These are phyloP conservation scores for Xylaria sp. DNA, from an alignment of 2,329 filamentous ascomycete genomes.

Conservation along the genomic window DNA sequence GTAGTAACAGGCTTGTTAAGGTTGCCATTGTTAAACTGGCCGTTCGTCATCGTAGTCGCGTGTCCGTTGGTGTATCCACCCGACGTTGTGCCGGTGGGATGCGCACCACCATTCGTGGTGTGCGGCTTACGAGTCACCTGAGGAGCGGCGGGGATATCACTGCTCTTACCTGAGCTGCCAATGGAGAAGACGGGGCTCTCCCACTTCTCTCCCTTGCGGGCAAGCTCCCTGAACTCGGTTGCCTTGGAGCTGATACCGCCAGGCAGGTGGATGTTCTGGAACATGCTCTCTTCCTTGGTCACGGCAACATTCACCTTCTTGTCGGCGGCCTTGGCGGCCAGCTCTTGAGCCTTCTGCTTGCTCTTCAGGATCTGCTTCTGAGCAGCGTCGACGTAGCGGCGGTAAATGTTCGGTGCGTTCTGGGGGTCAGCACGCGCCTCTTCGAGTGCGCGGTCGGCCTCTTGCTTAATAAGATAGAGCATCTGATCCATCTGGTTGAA, in stretches of 20 bases:
- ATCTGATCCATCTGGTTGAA: slow-evolving; percentile 79
- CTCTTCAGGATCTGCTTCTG: slow-evolving; percentile 79
- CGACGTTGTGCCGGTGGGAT: slow-evolving; percentile 35
- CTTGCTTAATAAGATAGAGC: slow-evolving; percentile 81
- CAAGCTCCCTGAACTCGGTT: slow-evolving; percentile 90
- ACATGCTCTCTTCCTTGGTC: slow-evolving; percentile 87
- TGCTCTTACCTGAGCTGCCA: slow-evolving; percentile 78
- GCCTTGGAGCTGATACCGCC: slow-evolving; percentile 93
- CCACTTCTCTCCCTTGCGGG: slow-evolving; percentile 90
- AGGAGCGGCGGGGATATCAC: slow-evolving; percentile 73
- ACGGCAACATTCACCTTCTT: slow-evolving; percentile 86
- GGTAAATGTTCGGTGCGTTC: slow-evolving; percentile 83
- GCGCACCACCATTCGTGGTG: neutral
- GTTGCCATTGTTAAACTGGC: slow-evolving; percentile 26
- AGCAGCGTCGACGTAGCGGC: slow-evolving; percentile 80
- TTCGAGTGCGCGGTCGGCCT: slow-evolving; percentile 78
- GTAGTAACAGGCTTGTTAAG: slow-evolving; percentile 18
- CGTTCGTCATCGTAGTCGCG: neutral
- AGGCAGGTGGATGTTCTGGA: slow-evolving; percentile 86
- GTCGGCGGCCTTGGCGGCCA: slow-evolving; percentile 67
- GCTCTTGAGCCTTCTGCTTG: slow-evolving; percentile 78
- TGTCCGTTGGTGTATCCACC: slow-evolving; percentile 35
- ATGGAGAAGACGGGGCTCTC: slow-evolving; percentile 94
- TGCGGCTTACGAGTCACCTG: slow-evolving; percentile 62
- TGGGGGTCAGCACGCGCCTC: slow-evolving; percentile 76